Percentiles rank a stretch among this genome's conserved stretches.
Conservation (phyloP, 2,329 filamentous ascomycete species). For the Leptographium galeiforme region DNA sequence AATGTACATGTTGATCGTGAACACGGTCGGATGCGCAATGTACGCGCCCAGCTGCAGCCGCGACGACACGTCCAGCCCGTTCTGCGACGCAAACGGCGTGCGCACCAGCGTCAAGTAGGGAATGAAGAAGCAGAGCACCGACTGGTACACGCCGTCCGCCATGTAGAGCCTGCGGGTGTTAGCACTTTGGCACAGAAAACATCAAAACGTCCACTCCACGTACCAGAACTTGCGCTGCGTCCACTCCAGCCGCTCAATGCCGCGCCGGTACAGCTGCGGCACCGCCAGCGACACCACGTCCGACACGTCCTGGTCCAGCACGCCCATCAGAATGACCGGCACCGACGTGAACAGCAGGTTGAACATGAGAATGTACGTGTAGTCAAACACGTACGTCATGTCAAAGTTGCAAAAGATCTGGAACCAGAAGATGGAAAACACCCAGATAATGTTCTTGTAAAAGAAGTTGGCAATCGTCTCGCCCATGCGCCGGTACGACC, state of each 20-base stretch:
- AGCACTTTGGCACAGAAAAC: conserved; percentile 1
- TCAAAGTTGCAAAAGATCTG: conserved; percentile 94
- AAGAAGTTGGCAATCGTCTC: conserved; percentile 98
- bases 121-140: conserved; percentile 84
- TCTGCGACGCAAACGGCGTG: conserved; percentile 55
- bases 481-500: conserved; percentile 88
- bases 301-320: conserved; percentile 92
- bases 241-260: conserved; percentile 95
- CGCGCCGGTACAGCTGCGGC: conserved; percentile 85
- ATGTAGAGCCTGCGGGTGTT: conserved; percentile 66
- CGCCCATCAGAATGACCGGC: conserved; percentile 88
- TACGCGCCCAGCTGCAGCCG: conserved; percentile 76
- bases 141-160: conserved; percentile 89
- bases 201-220: conserved; percentile 17
- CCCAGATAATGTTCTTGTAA: conserved; percentile 99
- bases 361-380: conserved; percentile 93
- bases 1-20: conserved; percentile 89
- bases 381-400: conserved; percentile 93
- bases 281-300: conserved; percentile 89
- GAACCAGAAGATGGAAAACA: conserved; percentile 93
- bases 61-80: conserved; percentile 65
- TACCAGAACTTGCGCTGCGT: conserved; percentile 94
- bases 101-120: conserved; percentile 66
- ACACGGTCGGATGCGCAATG: conserved; percentile 68
- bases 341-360: conserved; percentile 95